These are phyloP conservation scores for Jacaranda mimosifolia DNA, from an alignment of 257 asterid species.

Conservation along the genomic window DNA sequence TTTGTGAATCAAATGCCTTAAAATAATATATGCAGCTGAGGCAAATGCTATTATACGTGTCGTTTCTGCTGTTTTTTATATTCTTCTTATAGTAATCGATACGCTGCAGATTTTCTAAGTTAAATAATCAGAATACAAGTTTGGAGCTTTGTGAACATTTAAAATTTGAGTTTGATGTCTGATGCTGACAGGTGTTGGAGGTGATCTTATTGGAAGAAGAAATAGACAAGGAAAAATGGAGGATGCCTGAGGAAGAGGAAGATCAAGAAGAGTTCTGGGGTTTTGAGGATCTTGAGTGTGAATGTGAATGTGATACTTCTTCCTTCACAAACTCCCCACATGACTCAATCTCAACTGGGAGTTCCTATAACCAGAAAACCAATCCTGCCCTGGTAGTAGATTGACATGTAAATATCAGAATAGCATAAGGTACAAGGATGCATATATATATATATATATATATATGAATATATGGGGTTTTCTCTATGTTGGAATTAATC, in stretches of 20 bases:
- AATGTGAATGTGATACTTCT: constrained; percentile 57
- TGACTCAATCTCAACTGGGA: constrained; percentile 56
- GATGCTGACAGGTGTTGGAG: constrained; percentile 63
- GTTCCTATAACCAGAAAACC: constrained; percentile 44
- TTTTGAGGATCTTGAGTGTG: constrained; percentile 92
- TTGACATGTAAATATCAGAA: constrained; percentile 41
- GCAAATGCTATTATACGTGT: no score
- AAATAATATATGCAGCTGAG: no score
- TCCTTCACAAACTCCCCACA: constrained; percentile 62
- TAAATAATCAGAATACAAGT: background rate
- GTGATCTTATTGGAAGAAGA: constrained; percentile 63
- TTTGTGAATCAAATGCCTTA: no score
- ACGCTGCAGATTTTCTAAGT: background rate
- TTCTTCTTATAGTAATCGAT: background rate
- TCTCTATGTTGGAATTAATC: constrained; percentile 25
- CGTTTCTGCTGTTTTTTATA: no score
- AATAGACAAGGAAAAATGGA: constrained; percentile 72
- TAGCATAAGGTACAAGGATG: constrained; percentile 22
- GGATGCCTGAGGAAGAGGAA: constrained; percentile 72
- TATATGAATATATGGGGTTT: constrained; percentile 17
- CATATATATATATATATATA: constrained; percentile 4
- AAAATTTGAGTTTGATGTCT: no score
- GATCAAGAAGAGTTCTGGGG: constrained; percentile 83
- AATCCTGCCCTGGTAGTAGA: constrained; percentile 14
- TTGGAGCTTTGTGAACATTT: background rate